phyloP scores from a whole-genome alignment of 225 moss, liverwort and hornwort genomes.

The Marchantia paleacea region DNA sequence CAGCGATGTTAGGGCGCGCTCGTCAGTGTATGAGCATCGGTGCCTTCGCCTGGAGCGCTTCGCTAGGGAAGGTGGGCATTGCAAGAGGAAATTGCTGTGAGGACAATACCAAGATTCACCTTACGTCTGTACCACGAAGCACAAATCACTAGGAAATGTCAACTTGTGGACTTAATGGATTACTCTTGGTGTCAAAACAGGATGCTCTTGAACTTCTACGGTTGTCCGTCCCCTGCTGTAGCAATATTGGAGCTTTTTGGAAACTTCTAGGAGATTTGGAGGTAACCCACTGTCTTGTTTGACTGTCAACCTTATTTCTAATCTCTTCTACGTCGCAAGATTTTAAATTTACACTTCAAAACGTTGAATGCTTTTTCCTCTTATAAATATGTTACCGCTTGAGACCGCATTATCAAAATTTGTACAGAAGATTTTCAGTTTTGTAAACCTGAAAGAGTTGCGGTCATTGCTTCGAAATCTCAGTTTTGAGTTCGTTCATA shows the following conservation, averaged over 20 bases:
- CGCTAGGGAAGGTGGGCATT: slow-evolving; percentile 57
- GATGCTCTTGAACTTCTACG: slow-evolving; percentile 31
- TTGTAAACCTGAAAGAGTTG: too few species aligned
- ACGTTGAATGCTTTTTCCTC: too few species aligned
- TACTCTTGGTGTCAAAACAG: slow-evolving; percentile 23
- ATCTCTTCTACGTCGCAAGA: too few species aligned
- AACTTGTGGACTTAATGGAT: not conserved
- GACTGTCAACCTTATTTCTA: too few species aligned
- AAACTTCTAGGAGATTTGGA: slow-evolving; percentile 92
- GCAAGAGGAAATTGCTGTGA: not conserved
- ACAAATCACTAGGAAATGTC: not conserved
- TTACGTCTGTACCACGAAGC: not conserved
- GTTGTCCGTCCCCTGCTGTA: slow-evolving; percentile 22
- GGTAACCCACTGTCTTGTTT: slow-evolving; percentile 41
- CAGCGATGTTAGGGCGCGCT: slow-evolving; percentile 88
- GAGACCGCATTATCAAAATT: too few species aligned
- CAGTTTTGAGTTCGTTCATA: too few species aligned
- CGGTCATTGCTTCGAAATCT: too few species aligned
- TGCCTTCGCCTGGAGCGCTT: slow-evolving; percentile 84
- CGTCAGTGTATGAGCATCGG: slow-evolving; percentile 75
- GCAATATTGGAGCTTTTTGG: slow-evolving; percentile 75
- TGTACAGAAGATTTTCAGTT: too few species aligned
- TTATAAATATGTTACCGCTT: too few species aligned
- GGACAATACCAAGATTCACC: not conserved
- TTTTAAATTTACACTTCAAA: too few species aligned